Conservation (phyloP, 345 rosid genomes). For the Lenwebbia sp. region DNA sequence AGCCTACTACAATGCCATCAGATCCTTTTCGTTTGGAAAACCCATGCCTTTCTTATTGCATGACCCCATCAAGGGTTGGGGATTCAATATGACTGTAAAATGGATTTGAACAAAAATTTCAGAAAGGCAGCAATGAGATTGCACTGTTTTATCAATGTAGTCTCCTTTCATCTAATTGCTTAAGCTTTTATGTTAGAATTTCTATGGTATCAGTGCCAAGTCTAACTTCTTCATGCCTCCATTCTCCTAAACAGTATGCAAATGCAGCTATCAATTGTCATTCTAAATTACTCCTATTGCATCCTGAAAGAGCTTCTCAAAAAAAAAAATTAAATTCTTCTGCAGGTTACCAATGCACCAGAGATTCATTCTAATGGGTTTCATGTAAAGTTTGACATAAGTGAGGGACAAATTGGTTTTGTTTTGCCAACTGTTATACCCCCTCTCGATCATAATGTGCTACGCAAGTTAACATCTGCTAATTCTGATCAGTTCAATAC, state of each 20-base stretch:
- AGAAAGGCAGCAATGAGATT: background rate
- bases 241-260: background rate
- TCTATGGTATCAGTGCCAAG: background rate
- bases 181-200: background rate
- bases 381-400: slow-evolving; percentile 81
- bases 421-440: slow-evolving; percentile 73
- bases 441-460: slow-evolving; percentile 46
- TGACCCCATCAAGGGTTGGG: background rate
- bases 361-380: slow-evolving; percentile 98
- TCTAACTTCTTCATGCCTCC: background rate
- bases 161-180: background rate
- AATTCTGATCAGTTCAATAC: slow-evolving; percentile 15
- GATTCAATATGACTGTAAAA: background rate
- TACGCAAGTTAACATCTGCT: slow-evolving; percentile 26
- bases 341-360: slow-evolving; percentile 90
- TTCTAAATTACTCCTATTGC: background rate
- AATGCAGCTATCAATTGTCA: background rate
- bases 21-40: slow-evolving; percentile 3
- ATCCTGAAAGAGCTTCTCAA: background rate
- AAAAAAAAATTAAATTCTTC: background rate
- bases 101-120: background rate
- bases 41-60: background rate
- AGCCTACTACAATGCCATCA: background rate
- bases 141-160: background rate
- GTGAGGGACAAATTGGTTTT: slow-evolving; percentile 91